Conservation (phyloP, 2,329 filamentous ascomycete species). For the Fusarium tricinctum region DNA sequence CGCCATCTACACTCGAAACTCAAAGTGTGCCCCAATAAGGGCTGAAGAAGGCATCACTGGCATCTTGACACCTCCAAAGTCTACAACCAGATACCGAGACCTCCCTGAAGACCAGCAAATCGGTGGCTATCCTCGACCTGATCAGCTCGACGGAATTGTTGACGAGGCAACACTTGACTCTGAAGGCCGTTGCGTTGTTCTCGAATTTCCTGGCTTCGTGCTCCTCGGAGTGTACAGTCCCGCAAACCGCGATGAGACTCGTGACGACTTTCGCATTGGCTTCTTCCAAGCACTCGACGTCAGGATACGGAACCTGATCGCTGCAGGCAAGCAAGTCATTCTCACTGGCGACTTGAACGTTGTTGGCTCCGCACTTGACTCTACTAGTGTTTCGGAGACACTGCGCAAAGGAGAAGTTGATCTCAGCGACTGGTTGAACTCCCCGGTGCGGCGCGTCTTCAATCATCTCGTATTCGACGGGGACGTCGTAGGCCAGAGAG, state of each 20-base stretch:
- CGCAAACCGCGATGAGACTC: constrained; percentile 85
- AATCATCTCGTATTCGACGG: constrained; percentile 87
- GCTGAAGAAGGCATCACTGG: constrained; percentile 96
- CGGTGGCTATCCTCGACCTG: constrained; percentile 83
- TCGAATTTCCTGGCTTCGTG: constrained; percentile 96
- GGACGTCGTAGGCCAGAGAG: constrained; percentile 74
- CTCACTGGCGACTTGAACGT: constrained; percentile 93
- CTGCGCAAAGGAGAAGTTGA: constrained; percentile 78
- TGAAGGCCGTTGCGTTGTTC: constrained; percentile 89
- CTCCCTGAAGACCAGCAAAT: constrained; percentile 82
- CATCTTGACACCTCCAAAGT: constrained; percentile 79
- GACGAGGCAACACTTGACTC: constrained; percentile 84
- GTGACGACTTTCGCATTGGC: constrained; percentile 84
- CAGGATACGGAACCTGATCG: constrained; percentile 85
- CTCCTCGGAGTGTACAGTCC: constrained; percentile 94
- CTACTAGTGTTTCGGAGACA: constrained; percentile 78
- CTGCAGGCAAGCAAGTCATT: constrained; percentile 86
- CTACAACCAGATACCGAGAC: constrained; percentile 78
- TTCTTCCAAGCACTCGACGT: constrained; percentile 86
- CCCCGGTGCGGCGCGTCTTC: constrained; percentile 81
- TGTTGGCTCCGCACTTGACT: constrained; percentile 76
- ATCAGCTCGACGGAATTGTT: constrained; percentile 74
- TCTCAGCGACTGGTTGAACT: constrained; percentile 78
- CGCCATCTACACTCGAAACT: constrained; percentile 92
- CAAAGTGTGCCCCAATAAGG: constrained; percentile 85